These are phyloP conservation scores for Cutaneotrichosporon spelunceum DNA, from an alignment of 1,284 basidiomycete genomes.

Conservation along the genomic window DNA sequence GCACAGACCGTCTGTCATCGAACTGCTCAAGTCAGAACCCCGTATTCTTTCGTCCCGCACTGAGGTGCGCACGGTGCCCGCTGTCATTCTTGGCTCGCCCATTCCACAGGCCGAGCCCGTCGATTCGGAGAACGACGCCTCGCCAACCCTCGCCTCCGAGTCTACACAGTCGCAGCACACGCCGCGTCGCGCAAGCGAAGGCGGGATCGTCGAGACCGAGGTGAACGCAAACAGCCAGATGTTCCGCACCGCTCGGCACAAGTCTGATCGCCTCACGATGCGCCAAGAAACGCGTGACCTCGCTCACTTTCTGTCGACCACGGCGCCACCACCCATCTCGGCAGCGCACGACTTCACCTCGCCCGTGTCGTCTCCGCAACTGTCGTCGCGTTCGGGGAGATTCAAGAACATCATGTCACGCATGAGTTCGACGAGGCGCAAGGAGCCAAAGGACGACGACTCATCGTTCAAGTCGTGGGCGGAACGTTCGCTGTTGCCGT, in stretches of 20 bases:
- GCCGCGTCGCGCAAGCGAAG: constrained; percentile 13
- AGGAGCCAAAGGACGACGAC: constrained; percentile 4
- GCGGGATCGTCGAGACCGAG: constrained; percentile 5
- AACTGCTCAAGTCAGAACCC: constrained; percentile 13
- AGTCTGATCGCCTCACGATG: constrained; percentile 4
- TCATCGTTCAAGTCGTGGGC: constrained; percentile 2
- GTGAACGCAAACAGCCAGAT: neutral
- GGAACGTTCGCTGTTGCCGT: neutral
- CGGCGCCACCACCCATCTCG: constrained; percentile 23
- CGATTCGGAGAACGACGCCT: neutral
- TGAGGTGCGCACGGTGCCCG: constrained; percentile 34
- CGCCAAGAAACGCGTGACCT: constrained; percentile 37
- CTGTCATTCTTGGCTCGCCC: constrained; percentile 41
- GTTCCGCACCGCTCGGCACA: constrained; percentile 11
- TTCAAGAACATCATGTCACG: constrained; percentile 17
- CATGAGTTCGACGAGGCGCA: constrained; percentile 11
- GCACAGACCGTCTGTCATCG: constrained; percentile 10
- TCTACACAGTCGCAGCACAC: neutral
- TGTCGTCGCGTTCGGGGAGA: neutral
- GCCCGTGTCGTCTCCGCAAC: constrained; percentile 1
- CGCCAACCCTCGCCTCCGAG: neutral
- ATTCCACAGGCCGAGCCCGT: neutral
- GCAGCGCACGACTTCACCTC: neutral
- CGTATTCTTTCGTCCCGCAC: neutral
- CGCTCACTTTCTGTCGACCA: constrained; percentile 42